Percentiles rank a stretch among this genome's conserved stretches.
phyloP scores from a whole-genome alignment of 2,329 filamentous ascomycete species.

The Colletotrichum sp. region DNA sequence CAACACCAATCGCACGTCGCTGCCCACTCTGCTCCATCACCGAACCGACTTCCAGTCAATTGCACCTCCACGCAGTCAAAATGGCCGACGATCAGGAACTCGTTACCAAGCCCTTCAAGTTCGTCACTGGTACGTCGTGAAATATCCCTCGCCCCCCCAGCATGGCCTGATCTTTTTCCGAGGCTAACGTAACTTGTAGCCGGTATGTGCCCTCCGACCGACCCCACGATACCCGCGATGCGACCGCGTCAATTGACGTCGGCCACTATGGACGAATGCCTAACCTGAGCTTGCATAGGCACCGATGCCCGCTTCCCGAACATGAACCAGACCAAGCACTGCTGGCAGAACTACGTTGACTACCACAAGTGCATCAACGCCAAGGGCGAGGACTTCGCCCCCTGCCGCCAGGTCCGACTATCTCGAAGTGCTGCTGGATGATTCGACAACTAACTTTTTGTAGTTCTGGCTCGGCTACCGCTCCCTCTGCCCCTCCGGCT shows the following conservation, averaged over 20 bases:
- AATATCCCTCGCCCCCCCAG: slow-evolving; percentile 36
- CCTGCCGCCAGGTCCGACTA: slow-evolving; percentile 85
- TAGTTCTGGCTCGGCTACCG: slow-evolving; percentile 97
- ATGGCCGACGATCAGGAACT: slow-evolving; percentile 89
- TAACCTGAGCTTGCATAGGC: slow-evolving; percentile 60
- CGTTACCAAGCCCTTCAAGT: slow-evolving; percentile 99
- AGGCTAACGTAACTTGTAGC: slow-evolving; percentile 48
- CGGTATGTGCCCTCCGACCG: slow-evolving; percentile 40
- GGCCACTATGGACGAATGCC: not conserved
- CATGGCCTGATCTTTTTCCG: slow-evolving; percentile 39
- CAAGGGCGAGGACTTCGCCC: slow-evolving; percentile 98
- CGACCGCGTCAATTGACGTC: slow-evolving; percentile 32
- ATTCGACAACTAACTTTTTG: slow-evolving; percentile 25
- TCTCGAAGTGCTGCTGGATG: not conserved
- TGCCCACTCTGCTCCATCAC: slow-evolving; percentile 38
- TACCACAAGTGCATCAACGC: slow-evolving; percentile 99
- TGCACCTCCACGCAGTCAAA: slow-evolving; percentile 53
- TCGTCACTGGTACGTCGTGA: slow-evolving; percentile 87
- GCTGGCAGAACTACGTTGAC: slow-evolving; percentile 99
- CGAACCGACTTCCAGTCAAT: slow-evolving; percentile 30
- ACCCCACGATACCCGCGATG: slow-evolving; percentile 23
- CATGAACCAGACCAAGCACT: slow-evolving; percentile 99
- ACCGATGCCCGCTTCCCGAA: slow-evolving; percentile 99
- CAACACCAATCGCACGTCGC: slow-evolving; percentile 36
- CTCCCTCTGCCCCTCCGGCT: slow-evolving; percentile 94